phyloP scores from a whole-genome alignment of 108 stramenopile species.

The Pseudonitzschia multiseries region DNA sequence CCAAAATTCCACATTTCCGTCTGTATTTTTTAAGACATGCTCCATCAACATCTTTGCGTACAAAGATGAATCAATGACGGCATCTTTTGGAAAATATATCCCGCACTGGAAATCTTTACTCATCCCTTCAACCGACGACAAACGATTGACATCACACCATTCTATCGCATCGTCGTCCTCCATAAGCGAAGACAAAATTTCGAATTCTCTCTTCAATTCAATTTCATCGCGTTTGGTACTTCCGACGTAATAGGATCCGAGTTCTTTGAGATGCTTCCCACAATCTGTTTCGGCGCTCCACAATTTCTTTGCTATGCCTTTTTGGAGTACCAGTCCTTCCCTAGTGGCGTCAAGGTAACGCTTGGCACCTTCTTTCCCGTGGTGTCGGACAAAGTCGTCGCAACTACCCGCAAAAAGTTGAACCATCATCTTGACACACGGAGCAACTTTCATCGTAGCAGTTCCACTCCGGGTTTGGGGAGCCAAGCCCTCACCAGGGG shows the following conservation, averaged over 20 bases:
- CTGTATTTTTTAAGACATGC: neutral
- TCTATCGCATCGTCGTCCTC: conserved; percentile 25
- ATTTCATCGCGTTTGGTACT: conserved; percentile 14
- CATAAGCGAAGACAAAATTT: conserved; percentile 21
- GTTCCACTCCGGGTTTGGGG: conserved; percentile 31
- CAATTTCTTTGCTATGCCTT: conserved; percentile 30
- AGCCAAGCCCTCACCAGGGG: conserved; percentile 28
- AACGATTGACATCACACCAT: conserved; percentile 29
- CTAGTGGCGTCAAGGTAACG: conserved; percentile 33
- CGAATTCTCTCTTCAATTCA: conserved; percentile 33
- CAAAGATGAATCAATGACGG: conserved; percentile 42
- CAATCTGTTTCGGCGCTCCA: conserved; percentile 2
- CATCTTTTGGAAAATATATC: conserved; percentile 49
- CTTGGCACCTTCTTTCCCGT: conserved; percentile 35
- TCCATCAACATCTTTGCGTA: conserved; percentile 38
- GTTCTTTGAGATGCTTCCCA: conserved; percentile 19
- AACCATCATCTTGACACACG: conserved; percentile 46
- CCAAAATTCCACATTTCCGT: conserved; percentile 19
- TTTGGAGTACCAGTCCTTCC: conserved; percentile 41
- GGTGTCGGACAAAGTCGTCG: conserved; percentile 32
- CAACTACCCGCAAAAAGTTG: conserved; percentile 31
- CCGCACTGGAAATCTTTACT: conserved; percentile 34
- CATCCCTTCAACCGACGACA: conserved; percentile 27
- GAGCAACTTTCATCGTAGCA: conserved; percentile 33
- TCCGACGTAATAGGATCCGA: conserved; percentile 45